These are phyloP conservation scores for Cladosporium sp. DNA, from an alignment of 2,329 filamentous ascomycete species.

Conservation along the genomic window DNA sequence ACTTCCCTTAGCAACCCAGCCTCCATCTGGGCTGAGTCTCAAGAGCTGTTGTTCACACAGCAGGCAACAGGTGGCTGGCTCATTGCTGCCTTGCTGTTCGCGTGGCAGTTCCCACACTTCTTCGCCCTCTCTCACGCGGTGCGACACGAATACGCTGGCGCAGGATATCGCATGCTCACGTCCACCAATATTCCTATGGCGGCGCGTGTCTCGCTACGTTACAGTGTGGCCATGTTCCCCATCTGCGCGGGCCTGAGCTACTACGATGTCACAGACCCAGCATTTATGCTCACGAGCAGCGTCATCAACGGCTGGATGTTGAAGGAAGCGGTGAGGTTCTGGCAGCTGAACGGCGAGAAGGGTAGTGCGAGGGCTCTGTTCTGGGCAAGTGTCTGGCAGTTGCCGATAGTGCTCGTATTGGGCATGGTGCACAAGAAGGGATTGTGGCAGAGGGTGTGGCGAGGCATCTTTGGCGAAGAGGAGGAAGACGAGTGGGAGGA, in stretches of 20 bases:
- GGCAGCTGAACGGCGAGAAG: slow-evolving; percentile 69
- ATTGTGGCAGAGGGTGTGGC: slow-evolving; percentile 79
- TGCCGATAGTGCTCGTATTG: slow-evolving; percentile 83
- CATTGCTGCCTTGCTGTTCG: slow-evolving; percentile 75
- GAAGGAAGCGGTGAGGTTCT: slow-evolving; percentile 76
- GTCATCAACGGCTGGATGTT: slow-evolving; percentile 83
- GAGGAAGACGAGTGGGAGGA: slow-evolving; percentile 55
- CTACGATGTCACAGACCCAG: slow-evolving; percentile 76
- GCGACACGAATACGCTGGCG: slow-evolving; percentile 76
- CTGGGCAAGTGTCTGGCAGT: slow-evolving; percentile 96
- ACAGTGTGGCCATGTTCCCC: slow-evolving; percentile 80
- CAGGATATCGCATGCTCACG: slow-evolving; percentile 67
- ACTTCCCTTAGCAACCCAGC: slow-evolving; percentile 15
- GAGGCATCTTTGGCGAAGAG: slow-evolving; percentile 56
- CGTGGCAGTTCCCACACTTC: slow-evolving; percentile 98
- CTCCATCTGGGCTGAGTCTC: slow-evolving; percentile 26
- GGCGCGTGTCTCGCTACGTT: slow-evolving; percentile 79
- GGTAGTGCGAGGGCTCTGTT: slow-evolving; percentile 82
- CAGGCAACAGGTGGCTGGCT: slow-evolving; percentile 72
- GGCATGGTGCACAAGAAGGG: slow-evolving; percentile 93
- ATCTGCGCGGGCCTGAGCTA: slow-evolving; percentile 78
- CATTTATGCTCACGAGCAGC: slow-evolving; percentile 74
- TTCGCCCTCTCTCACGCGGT: slow-evolving; percentile 89
- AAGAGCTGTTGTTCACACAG: slow-evolving; percentile 33
- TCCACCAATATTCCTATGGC: slow-evolving; percentile 87